These are phyloP conservation scores for Pythium scleroteichum DNA, from an alignment of 352 stramenopile genomes.

Conservation along the genomic window DNA sequence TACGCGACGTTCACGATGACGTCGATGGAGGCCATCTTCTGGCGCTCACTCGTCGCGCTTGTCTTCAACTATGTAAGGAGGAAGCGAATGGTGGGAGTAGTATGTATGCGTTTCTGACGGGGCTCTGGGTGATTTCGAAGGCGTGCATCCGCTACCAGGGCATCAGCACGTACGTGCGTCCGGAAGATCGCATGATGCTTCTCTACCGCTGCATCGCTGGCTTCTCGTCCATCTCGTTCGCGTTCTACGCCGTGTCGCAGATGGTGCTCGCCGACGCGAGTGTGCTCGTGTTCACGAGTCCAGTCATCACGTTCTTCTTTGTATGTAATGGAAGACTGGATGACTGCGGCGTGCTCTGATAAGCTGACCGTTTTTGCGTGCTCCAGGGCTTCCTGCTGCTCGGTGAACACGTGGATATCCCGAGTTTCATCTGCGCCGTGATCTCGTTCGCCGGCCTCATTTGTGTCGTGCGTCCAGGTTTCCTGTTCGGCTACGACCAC, in stretches of 20 bases:
- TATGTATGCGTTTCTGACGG: not conserved
- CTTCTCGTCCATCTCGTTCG: conserved; percentile 74
- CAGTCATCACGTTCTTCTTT: conserved; percentile 72
- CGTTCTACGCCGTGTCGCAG: conserved; percentile 76
- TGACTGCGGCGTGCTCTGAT: not conserved
- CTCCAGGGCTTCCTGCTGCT: conserved; percentile 33
- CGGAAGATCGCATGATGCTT: conserved; percentile 53
- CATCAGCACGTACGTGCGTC: conserved; percentile 49
- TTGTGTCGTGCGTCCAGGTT: conserved; percentile 41
- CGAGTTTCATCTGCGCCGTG: conserved; percentile 33
- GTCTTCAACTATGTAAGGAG: conserved; percentile 57
- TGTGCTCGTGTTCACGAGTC: conserved; percentile 73
- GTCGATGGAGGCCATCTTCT: conserved; percentile 83
- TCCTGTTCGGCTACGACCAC: conserved; percentile 49
- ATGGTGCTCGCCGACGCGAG: conserved; percentile 79
- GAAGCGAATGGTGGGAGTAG: too few relatives aligned
- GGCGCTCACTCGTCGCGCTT: conserved; percentile 59
- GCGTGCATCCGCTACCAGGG: conserved; percentile 43
- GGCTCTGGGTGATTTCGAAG: not conserved
- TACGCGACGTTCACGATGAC: conserved; percentile 74
- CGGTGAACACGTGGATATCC: conserved; percentile 30
- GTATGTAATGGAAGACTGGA: conserved; percentile 29
- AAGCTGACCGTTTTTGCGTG: not conserved
- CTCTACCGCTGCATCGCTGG: conserved; percentile 66
- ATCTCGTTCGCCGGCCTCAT: conserved; percentile 40